These are phyloP conservation scores for Penicillium manginii DNA, from an alignment of 495 filamentous ascomycete species.

Conservation along the genomic window DNA sequence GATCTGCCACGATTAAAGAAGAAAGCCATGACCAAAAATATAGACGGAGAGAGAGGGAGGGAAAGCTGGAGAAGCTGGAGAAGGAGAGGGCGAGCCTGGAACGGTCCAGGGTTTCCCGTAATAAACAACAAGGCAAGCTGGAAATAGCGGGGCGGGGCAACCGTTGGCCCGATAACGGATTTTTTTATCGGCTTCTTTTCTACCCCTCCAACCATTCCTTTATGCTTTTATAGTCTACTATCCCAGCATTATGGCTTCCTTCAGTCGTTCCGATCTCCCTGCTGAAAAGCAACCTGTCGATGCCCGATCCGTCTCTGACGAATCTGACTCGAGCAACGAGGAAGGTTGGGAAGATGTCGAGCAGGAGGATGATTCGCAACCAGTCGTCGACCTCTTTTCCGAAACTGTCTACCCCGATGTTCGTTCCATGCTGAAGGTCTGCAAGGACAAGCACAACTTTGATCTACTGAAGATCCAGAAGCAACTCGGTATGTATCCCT, in stretches of 20 bases:
- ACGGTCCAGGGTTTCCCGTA: constrained; percentile 1
- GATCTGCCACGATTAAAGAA: constrained; percentile 75
- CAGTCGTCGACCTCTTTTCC: constrained; percentile 72
- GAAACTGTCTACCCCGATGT: constrained; percentile 68
- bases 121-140: constrained; percentile 37
- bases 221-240: neutral
- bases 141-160: constrained; percentile 44
- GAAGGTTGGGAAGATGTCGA: constrained; percentile 85
- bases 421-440: constrained; percentile 69
- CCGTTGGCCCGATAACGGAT: constrained; percentile 30
- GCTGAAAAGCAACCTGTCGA: constrained; percentile 33
- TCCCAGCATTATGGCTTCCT: constrained; percentile 35
- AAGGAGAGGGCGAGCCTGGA: constrained; percentile 10
- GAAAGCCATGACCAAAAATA: constrained; percentile 72
- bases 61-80: constrained; percentile 13
- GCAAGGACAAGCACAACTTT: constrained; percentile 70
- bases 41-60: neutral
- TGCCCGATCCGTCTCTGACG: constrained; percentile 43
- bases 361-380: constrained; percentile 64
- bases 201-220: constrained; percentile 26
- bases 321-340: constrained; percentile 59
- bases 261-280: constrained; percentile 23
- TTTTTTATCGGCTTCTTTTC: constrained; percentile 29
- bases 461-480: constrained; percentile 71
- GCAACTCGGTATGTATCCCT: constrained; percentile 59